Percentiles rank a stretch among this genome's conserved stretches.
Conservation (phyloP, 345 rosid genomes). For the Hibiscus mutabilis region DNA sequence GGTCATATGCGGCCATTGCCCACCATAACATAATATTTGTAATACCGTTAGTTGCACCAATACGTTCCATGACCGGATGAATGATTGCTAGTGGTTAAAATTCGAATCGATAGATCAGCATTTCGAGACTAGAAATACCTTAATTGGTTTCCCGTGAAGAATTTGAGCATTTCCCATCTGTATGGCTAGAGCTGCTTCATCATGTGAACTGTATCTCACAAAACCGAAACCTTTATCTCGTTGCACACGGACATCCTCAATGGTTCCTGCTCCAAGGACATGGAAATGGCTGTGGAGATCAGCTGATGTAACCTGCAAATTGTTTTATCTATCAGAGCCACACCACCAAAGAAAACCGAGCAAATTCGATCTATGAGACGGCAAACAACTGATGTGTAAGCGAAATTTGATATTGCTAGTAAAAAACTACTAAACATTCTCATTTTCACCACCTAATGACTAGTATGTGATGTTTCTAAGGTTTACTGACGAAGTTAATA, state of each 20-base stretch:
- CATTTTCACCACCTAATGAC: not conserved
- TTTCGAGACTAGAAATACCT: slow-evolving; percentile 22
- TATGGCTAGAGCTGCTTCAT: slow-evolving; percentile 84
- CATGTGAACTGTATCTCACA: slow-evolving; percentile 69
- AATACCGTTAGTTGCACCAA: no score
- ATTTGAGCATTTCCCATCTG: slow-evolving; percentile 71
- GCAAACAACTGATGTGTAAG: not conserved
- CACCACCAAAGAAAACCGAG: slow-evolving; percentile 7
- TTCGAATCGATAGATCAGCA: not conserved
- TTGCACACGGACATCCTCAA: slow-evolving; percentile 87
- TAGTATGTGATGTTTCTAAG: not conserved
- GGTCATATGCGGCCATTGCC: not conserved
- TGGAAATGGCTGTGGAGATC: slow-evolving; percentile 79
- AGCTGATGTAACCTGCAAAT: slow-evolving; percentile 56
- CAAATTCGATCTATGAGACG: not conserved
- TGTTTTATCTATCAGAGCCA: not conserved
- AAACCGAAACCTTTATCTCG: slow-evolving; percentile 23
- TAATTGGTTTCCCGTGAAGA: slow-evolving; percentile 37
- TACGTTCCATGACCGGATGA: not conserved
- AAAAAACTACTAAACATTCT: not conserved
- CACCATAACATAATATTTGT: not conserved
- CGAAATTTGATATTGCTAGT: no score
- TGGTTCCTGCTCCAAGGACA: slow-evolving; percentile 65
- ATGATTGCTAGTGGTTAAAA: not conserved
- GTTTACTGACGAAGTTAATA: not conserved